Conservation (phyloP, 768 basidiomycete genomes). For the Trametes meyenii region DNA sequence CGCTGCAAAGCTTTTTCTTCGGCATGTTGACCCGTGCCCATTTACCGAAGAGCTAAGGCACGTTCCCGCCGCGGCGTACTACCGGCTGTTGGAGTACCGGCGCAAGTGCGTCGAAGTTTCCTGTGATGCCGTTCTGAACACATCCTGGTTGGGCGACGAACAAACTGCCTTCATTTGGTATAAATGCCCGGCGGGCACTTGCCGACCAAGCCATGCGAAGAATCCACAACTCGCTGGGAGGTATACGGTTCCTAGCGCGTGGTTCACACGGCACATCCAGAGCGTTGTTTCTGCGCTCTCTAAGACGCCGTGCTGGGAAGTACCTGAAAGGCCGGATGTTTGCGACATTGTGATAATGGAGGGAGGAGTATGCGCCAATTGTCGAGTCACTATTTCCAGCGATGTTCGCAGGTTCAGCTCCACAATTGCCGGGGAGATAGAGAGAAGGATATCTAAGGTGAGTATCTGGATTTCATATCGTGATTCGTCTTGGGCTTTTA, state of each 20-base stretch:
- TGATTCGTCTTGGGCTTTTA: no score
- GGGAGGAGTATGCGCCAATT: neutral
- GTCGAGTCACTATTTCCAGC: neutral
- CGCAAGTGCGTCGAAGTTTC: neutral
- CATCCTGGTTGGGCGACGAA: neutral
- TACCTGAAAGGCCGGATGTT: neutral
- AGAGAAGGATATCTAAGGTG: neutral
- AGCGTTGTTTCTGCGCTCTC: no score
- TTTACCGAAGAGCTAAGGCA: neutral
- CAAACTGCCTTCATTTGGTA: neutral
- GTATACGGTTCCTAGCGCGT: no score
- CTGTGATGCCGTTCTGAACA: neutral
- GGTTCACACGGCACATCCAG: no score
- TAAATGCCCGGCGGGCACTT: no score
- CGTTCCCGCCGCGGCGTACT: neutral
- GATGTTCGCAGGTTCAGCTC: neutral
- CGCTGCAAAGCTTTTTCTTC: conserved; percentile 44
- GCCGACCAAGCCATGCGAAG: no score
- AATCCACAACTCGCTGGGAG: no score
- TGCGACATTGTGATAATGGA: neutral
- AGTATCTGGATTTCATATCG: neutral
- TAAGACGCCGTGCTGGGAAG: no score
- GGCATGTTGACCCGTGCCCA: neutral
- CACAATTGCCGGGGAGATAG: neutral
- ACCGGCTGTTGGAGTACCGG: neutral